Evolutionary conservation across 768 basidiomycete genomes (phyloP), one percentile per base, ranked within the genome.

Genomic region (Candolleomyces eurysporus): DNA sequence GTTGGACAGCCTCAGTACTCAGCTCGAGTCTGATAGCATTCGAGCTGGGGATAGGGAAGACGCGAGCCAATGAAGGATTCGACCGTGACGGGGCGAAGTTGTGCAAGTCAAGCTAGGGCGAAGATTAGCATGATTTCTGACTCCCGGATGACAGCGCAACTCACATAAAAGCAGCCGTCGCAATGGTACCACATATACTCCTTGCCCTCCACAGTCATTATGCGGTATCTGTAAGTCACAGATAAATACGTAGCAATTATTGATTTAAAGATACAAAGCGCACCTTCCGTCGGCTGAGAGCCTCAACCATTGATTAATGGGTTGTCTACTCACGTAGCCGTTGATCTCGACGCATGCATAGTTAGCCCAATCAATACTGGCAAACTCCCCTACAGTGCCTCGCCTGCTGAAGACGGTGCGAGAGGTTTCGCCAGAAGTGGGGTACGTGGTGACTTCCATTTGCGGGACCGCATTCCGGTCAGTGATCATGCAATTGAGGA

Each of bases 1-100:
- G 72, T 57, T 79, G 75, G 36, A 85, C 68, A 7, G 82, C 81
- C 32, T 79, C 75, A 1, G 78, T 72, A 0, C 80, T 81, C 55
- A 85, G 61, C 56, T 84, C 82, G 5, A 84, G 73, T 2, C 71
- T 70, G 57, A 81, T 71, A 1, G 71, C 68, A n/a, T 55, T 76
- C 71, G 11, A n/a, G 53, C 50, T 1, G n/a, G n/a, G n/a, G n/a
- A 62, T 64, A 39, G 65, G 61, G 0, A 75, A 77, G 19, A 84
- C 67, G 30, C 78, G 75, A 5, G 76, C 80, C 36, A 36, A 36
- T 36, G 36, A 5, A 61, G 61, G 10, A n/a, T n/a, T n/a, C n/a
- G n/a, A n/a, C n/a, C n/a, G n/a, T 6, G 8, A 8, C 36, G 36
- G 36, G 36, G 36, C 36, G n/a, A n/a, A n/a, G 5, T 5, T 5